A percentile compares a stretch with the other conserved stretches of the same genome.
These are phyloP conservation scores for Fusarium pseudoanthophilum DNA, from an alignment of 2,329 filamentous ascomycete genomes.

Conservation along the genomic window DNA sequence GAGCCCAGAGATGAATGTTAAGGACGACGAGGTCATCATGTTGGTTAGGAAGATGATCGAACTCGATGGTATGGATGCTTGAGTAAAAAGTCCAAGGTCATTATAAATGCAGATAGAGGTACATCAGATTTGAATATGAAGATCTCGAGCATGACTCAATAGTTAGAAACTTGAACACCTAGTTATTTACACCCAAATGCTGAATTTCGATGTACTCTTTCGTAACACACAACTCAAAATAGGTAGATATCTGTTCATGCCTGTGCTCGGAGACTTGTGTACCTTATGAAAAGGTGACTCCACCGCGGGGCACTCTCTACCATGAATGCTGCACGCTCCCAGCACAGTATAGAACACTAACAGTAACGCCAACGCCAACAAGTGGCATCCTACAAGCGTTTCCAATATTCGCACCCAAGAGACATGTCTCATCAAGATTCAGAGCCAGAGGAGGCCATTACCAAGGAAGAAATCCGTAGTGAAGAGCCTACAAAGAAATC, in stretches of 20 bases:
- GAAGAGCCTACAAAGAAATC: slow-evolving; percentile 43
- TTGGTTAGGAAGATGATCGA: slow-evolving; percentile 85
- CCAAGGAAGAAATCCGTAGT: slow-evolving; percentile 54
- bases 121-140: neutral
- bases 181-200: neutral
- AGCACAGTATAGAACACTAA: neutral
- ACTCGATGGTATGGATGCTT: slow-evolving; percentile 85
- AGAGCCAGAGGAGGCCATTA: slow-evolving; percentile 55
- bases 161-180: neutral
- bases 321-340: slow-evolving; percentile 16
- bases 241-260: neutral
- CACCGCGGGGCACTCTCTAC: slow-evolving; percentile 27
- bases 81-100: slow-evolving; percentile 14
- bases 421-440: slow-evolving; percentile 43
- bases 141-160: neutral
- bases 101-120: neutral
- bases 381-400: neutral
- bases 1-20: slow-evolving; percentile 71
- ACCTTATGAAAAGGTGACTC: slow-evolving; percentile 1
- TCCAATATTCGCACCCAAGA: neutral
- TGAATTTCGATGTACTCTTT: neutral
- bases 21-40: slow-evolving; percentile 75
- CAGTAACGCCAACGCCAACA: neutral
- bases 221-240: neutral
- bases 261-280: neutral